Evolutionary conservation across 2,329 filamentous ascomycete species (phyloP).

Genomic region (Xylaria sp.): DNA sequence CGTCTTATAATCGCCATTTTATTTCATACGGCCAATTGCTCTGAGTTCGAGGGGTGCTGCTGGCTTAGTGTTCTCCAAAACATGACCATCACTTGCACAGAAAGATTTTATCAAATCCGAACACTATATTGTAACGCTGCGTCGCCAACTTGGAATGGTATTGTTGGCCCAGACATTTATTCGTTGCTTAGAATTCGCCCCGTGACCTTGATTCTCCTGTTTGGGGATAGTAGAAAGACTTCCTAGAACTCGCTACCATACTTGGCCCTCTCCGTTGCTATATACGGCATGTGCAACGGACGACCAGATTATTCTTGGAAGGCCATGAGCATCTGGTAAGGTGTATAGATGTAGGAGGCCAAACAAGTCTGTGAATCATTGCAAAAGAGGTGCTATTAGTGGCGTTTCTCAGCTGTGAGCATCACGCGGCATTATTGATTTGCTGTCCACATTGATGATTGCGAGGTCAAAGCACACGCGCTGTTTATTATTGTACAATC

Average conservation of each 20-base stretch:
- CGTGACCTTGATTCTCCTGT: neutral
- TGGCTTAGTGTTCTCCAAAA: neutral
- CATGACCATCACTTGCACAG: constrained; percentile 2
- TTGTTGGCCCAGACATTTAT: neutral
- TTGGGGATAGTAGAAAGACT: neutral
- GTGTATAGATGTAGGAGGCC: neutral
- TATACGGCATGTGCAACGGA: neutral
- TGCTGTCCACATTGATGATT: neutral
- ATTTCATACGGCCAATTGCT: constrained; percentile 15
- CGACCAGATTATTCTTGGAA: neutral
- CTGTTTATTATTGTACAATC: constrained; percentile 44
- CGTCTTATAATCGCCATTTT: neutral
- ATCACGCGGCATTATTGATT: neutral
- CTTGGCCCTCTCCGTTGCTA: neutral
- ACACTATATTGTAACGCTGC: neutral
- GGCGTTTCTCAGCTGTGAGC: neutral
- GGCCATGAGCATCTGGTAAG: neutral
- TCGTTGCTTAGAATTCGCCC: neutral
- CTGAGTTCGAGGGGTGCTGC: neutral
- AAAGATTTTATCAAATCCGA: constrained; percentile 3
- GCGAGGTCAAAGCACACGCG: constrained; percentile 16
- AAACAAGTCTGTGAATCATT: neutral
- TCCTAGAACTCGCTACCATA: neutral
- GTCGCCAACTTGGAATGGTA: constrained; percentile 1
- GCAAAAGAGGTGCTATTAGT: no score